Conservation (phyloP, 345 rosid genomes). For the Populus simonii region DNA sequence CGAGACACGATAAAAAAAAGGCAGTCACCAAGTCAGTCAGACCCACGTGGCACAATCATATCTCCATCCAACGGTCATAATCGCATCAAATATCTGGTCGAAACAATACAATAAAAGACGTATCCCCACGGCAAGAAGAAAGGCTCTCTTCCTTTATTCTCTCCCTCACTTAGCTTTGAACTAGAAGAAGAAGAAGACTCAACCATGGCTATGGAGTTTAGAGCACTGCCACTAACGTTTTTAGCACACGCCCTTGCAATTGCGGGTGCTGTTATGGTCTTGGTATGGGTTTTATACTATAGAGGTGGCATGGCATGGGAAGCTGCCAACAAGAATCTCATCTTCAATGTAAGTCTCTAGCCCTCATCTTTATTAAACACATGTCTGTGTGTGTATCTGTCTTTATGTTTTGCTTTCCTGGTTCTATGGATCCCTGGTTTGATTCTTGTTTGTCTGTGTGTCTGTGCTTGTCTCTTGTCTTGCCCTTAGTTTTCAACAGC, state of each 20-base stretch:
- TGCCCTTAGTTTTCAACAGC: neutral
- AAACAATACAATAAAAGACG: neutral
- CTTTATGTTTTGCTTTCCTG: neutral
- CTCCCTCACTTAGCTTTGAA: neutral
- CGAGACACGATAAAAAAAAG: no score
- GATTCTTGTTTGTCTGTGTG: neutral
- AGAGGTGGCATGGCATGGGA: constrained; percentile 97
- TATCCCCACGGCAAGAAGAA: neutral
- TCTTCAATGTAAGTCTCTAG: constrained; percentile 66
- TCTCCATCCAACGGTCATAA: constrained; percentile 13
- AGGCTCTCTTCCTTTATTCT: neutral
- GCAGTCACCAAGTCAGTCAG: neutral
- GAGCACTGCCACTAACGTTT: constrained; percentile 55
- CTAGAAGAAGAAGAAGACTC: neutral
- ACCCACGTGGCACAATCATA: constrained; percentile 14
- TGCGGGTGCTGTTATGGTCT: constrained; percentile 56
- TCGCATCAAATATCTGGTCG: neutral
- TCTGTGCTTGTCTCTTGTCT: neutral
- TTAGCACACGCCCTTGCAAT: constrained; percentile 61
- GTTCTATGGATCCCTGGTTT: neutral
- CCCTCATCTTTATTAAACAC: neutral
- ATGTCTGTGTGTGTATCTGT: neutral
- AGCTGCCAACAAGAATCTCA: constrained; percentile 70
- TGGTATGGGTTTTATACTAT: constrained; percentile 71
- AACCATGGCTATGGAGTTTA: constrained; percentile 46